These are phyloP conservation scores for Diversispora eburnea DNA, from an alignment of 192 early-diverging fungal genomes.

Conservation along the genomic window DNA sequence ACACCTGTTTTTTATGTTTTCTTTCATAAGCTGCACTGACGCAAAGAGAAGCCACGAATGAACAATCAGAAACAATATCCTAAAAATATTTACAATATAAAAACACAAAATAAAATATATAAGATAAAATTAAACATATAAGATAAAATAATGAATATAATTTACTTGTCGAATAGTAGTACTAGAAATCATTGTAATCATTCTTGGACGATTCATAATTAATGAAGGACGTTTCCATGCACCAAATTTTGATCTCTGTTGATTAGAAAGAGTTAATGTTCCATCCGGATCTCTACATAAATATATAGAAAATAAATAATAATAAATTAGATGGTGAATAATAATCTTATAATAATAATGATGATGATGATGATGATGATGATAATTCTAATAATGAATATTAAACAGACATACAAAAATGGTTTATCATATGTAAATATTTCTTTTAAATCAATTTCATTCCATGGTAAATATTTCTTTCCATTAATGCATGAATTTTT, in stretches of 20 bases:
- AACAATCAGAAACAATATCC: conserved; percentile 93
- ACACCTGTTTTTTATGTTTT: conserved; percentile 65
- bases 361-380: conserved; percentile 29
- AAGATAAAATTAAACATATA: not conserved
- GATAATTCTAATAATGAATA: conserved; percentile 30
- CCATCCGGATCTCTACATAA: conserved; percentile 73
- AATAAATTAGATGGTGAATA: no score
- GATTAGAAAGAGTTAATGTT: conserved; percentile 61
- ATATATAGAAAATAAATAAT: not conserved
- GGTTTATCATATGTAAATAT: conserved; percentile 46
- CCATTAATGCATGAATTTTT: conserved; percentile 70
- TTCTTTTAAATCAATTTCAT: conserved; percentile 59
- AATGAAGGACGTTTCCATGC: conserved; percentile 80
- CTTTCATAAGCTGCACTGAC: conserved; percentile 79
- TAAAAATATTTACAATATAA: not conserved
- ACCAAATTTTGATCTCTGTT: conserved; percentile 70
- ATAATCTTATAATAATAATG: not conserved
- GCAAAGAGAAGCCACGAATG: conserved; percentile 89
- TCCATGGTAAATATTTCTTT: conserved; percentile 73
- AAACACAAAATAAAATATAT: not conserved
- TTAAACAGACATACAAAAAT: conserved; percentile 45
- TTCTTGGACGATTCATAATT: conserved; percentile 61
- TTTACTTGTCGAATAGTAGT: conserved; percentile 57
- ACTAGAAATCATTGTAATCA: conserved; percentile 69
- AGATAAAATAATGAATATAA: not conserved